A percentile compares a stretch with the other conserved stretches of the same genome.
Conservation (phyloP, 2,329 filamentous ascomycete genomes). For the Coccinonectria pachysandricola region DNA sequence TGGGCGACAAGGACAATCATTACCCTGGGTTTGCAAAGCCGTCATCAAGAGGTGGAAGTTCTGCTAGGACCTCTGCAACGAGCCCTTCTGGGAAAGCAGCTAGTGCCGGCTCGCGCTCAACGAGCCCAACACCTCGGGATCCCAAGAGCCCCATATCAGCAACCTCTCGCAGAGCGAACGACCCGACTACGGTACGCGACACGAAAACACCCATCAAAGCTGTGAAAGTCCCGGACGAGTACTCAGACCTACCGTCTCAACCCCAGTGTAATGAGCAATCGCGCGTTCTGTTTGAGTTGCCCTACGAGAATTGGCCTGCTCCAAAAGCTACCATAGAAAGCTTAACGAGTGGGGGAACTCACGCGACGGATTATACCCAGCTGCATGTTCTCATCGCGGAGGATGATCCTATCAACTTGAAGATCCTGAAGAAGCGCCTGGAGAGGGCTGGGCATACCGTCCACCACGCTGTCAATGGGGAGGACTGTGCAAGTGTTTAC, state of each 20-base stretch:
- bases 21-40: no score
- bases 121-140: conserved; percentile 5
- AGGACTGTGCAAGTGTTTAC: conserved; percentile 69
- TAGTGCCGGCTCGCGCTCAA: conserved; percentile 6
- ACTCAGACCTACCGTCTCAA: conserved; percentile 21
- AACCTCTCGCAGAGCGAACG: conserved; percentile 14
- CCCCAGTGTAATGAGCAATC: conserved; percentile 24
- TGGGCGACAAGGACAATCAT: conserved; percentile 28
- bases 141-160: conserved; percentile 5
- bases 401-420: conserved; percentile 80
- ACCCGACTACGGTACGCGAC: conserved; percentile 33
- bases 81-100: conserved; percentile 3
- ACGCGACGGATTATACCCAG: conserved; percentile 8
- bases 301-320: conserved; percentile 6
- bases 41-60: conserved; percentile 5
- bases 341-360: conserved; percentile 12
- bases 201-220: conserved; percentile 35
- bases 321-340: conserved; percentile 12
- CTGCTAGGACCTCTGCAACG: conserved; percentile 7
- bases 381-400: conserved; percentile 70
- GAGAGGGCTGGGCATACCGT: conserved; percentile 68
- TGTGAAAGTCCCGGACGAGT: conserved; percentile 40
- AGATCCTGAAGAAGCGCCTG: conserved; percentile 67
- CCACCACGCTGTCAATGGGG: conserved; percentile 66
- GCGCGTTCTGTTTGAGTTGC: conserved; percentile 30